A percentile compares a stretch with the other conserved stretches of the same genome.
Conservation (phyloP, 768 basidiomycete species). For the Termitomyces sp. region DNA sequence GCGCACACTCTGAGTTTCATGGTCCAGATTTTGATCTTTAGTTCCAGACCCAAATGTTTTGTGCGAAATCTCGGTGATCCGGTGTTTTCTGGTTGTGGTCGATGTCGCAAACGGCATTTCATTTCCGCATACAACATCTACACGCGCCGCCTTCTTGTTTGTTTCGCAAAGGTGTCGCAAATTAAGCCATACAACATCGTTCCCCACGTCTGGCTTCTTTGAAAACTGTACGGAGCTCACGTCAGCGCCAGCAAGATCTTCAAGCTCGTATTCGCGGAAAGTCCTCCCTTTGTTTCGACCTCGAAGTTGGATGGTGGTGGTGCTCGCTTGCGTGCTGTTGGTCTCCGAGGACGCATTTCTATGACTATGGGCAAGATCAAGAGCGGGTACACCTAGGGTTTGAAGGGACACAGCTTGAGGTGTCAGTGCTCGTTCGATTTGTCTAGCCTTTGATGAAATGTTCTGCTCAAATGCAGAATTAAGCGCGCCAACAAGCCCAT, state of each 20-base stretch:
- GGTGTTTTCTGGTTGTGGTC: not conserved
- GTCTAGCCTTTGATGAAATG: not conserved
- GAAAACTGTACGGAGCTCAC: not conserved
- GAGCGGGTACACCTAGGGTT: not conserved
- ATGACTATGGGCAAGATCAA: not conserved
- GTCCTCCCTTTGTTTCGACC: not conserved
- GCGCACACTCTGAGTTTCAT: not conserved
- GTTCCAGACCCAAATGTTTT: not conserved
- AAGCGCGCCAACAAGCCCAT: not conserved
- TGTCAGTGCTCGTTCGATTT: not conserved
- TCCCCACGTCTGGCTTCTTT: not conserved
- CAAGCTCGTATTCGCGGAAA: not conserved
- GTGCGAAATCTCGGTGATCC: not conserved
- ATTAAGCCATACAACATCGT: not conserved
- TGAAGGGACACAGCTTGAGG: not conserved
- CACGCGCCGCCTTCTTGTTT: not conserved
- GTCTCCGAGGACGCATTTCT: not conserved
- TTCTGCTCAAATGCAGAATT: not conserved
- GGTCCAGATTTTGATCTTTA: not conserved
- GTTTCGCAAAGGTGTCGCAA: not conserved
- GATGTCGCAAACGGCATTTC: not conserved
- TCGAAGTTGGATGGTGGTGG: not conserved
- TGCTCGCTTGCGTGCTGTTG: not conserved
- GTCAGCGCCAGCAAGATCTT: not conserved
- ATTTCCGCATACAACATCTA: not conserved